Evolutionary conservation across 1,139 yeast species (phyloP).

Genomic region (Trichomonascaceae sp.): DNA sequence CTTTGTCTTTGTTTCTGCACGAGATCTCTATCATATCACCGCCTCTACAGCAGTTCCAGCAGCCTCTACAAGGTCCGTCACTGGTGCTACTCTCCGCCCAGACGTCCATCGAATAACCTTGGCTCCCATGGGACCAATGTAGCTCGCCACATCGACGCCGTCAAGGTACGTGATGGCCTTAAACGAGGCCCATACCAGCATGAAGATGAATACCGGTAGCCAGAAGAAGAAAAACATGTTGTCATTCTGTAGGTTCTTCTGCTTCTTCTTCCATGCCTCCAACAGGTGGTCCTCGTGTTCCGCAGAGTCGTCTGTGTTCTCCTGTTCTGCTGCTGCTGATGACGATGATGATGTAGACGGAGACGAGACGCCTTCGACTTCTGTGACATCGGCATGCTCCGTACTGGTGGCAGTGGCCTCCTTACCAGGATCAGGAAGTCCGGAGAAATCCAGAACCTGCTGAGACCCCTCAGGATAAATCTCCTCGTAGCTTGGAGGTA

Average conservation of each 20-base stretch:
- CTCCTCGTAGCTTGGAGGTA: constrained; percentile 65
- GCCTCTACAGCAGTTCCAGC: too few species aligned
- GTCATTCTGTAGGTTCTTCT: constrained; percentile 62
- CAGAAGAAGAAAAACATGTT: constrained; percentile 81
- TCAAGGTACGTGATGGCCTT: constrained; percentile 11
- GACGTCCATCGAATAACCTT: not conserved
- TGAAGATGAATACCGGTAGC: constrained; percentile 27
- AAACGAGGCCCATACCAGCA: constrained; percentile 11
- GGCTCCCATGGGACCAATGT: not conserved
- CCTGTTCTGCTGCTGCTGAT: constrained; percentile 2
- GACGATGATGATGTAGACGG: not conserved
- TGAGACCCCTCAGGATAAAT: constrained; percentile 46
- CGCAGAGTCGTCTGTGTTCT: not conserved
- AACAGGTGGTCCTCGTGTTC: constrained; percentile 16
- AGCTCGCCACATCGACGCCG: constrained; percentile 3
- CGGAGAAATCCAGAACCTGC: constrained; percentile 21
- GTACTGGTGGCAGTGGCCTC: not conserved
- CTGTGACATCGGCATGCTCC: constrained; percentile 1
- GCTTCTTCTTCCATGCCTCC: constrained; percentile 17
- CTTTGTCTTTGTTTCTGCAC: too few species aligned
- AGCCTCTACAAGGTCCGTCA: too few species aligned
- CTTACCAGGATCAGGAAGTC: not conserved
- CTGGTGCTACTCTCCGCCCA: too few species aligned
- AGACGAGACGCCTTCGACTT: not conserved
- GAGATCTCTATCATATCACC: too few species aligned